Base-by-base conservation (phyloP, 2,329 filamentous ascomycete species). In the Trichoderma atrobrunneum region DNA sequence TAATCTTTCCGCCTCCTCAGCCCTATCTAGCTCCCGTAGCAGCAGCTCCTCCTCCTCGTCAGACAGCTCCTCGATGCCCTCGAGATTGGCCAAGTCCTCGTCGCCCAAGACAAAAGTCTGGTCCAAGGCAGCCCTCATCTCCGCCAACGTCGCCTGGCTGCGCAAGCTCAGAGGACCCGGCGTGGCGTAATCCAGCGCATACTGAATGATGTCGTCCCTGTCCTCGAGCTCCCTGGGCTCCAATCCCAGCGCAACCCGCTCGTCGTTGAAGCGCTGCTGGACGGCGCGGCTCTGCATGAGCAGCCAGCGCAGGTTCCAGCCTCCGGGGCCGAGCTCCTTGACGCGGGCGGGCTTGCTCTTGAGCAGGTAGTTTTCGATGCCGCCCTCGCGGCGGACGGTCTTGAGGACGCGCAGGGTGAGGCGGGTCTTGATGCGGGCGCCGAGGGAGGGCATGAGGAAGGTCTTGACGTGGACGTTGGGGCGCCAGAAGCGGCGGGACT, bases 261-360 rank as follows among this genome's bases (percentile, higher is more conserved):
- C 87, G 64, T 83, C 80, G 56, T 87, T 87, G 78, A 94, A 93
- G 75, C 88, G 85, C 75, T 87, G 87, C 80, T 90, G 89, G 65
- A 97, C 87, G 24, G 84, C 83, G 1, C 78, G 78, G 5, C 90
- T 94, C 84, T 95, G 93, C 91, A 98, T 94, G 73, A 99, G 85
- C 74, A 93, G 88, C 93, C 94, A 98, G 75, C 96, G 87, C 78
- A 99, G 84, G 77, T 91, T 89, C 96, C 96, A 99, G 7, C 96
- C 96, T 75, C 92, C 92, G 67, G 95, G 90, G 6, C 96, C 96
- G 72, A 99, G 85, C 82, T 97, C 93, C 84, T 91, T 93, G 79
- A 98, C 87, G 74, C 96, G 88, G 54, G 86, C 87, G 18, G 91
- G 85, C 83, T 94, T 96, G 80, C 90, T 88, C 76, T 94, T 94